Conservation (phyloP, 805 yeast genomes). For the Nakazawaea molendinolei region DNA sequence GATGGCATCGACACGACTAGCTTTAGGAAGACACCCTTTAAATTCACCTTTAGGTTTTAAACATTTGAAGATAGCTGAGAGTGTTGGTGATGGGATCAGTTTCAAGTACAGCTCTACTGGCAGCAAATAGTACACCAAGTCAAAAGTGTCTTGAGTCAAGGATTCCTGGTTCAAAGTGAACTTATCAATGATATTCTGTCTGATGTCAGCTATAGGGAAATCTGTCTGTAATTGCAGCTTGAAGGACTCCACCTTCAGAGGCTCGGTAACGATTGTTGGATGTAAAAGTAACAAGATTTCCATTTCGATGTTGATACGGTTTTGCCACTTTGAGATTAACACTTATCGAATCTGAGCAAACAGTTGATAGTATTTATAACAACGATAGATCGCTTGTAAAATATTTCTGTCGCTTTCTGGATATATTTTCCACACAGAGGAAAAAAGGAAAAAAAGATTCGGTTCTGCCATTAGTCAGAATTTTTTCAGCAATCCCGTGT, state of each 20-base stretch:
- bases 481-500: neutral
- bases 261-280: constrained; percentile 60
- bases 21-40: constrained; percentile 45
- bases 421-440: constrained; percentile 5
- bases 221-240: constrained; percentile 27
- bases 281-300: constrained; percentile 46
- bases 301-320: constrained; percentile 1
- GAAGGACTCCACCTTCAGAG: constrained; percentile 33
- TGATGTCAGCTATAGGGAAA: constrained; percentile 23
- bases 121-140: constrained; percentile 45
- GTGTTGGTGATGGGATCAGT: constrained; percentile 39
- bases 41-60: constrained; percentile 40
- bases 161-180: constrained; percentile 42
- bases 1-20: constrained; percentile 53
- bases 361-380: too few relatives aligned
- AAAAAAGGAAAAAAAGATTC: too few relatives aligned
- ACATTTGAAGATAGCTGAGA: constrained; percentile 31
- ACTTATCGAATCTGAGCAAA: neutral
- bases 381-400: too few relatives aligned
- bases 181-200: constrained; percentile 54
- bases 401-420: too few relatives aligned
- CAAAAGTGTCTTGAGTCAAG: constrained; percentile 30
- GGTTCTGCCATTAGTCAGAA: constrained; percentile 1
- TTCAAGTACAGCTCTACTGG: constrained; percentile 40
- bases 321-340: neutral